Evolutionary conservation across 2,329 filamentous ascomycete species (phyloP), one percentile per base, ranked within the genome.

Genomic region (Hirsutella minnesotensis): DNA sequence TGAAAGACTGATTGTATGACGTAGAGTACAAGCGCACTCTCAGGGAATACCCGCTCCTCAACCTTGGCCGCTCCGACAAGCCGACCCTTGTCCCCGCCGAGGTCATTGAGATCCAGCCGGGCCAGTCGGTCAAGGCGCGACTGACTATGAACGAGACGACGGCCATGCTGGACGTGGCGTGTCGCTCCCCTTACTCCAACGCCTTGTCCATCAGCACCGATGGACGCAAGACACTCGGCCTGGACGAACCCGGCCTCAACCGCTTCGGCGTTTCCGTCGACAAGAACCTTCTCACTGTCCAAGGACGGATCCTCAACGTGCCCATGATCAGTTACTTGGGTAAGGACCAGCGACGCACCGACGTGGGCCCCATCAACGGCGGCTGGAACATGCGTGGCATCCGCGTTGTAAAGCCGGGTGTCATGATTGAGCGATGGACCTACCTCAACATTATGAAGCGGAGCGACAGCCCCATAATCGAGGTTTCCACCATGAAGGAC

Each of bases 111-210:
- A 70, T 92, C 3, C 55, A 77, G 9, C 68, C 74, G 1, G 83
- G 83, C 0, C 85, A 92, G 53, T 59, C 73, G 0, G 69, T 79
- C 19, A 75, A 73, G 33, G 63, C 72, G 4, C 78, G 79, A 51
- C 66, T 89, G 15, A 69, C 58, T 1, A 65, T 70, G 0, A 59
- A 67, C 0, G 82, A 90, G 54, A 84, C 82, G 0, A 67, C 72
- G 0, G 53, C 64, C 1, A 89, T 92, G 85, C 77, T 90, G 38
- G 63, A 63, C 1, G 86, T 86, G 55, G 82, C 86, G 1, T 85
- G 82, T 44, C 73, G 82, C 4, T 64, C 64, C 0, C 85, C 86
- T 0, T 69, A 69, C 2, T 64, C 71, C 5, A 94, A 90, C 49
- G 83, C 80, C 0, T 55, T 68, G 1, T 83, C 80, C 0, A 82